Conservation (phyloP, 176 grass and related monocot genomes). For the Musa acuminata region DNA sequence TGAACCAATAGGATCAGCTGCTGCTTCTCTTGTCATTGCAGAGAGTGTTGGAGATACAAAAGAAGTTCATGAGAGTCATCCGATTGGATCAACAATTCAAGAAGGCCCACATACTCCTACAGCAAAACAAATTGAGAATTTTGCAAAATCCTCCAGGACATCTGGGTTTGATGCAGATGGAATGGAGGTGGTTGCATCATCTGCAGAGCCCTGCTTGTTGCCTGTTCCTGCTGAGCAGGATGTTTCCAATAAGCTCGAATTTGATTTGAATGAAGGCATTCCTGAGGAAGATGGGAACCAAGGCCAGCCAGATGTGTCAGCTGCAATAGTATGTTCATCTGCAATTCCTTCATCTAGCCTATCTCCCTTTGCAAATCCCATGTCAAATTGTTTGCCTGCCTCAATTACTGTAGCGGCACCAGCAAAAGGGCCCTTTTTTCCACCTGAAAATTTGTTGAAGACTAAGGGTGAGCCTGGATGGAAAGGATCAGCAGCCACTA, state of each 20-base stretch:
- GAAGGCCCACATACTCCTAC: conserved; percentile 4
- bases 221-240: conserved; percentile 25
- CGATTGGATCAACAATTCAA: conserved; percentile 35
- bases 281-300: conserved; percentile 42
- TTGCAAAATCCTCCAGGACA: conserved; percentile 26
- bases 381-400: conserved; percentile 31
- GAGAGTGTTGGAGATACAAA: conserved; percentile 27
- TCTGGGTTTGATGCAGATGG: conserved; percentile 17
- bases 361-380: conserved; percentile 30
- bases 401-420: conserved; percentile 59
- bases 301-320: conserved; percentile 33
- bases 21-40: conserved; percentile 15
- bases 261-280: conserved; percentile 81
- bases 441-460: conserved; percentile 54
- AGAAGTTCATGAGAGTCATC: conserved; percentile 24
- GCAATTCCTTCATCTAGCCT: conserved; percentile 21
- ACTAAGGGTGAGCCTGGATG: conserved; percentile 54
- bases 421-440: conserved; percentile 65
- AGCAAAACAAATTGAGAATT: conserved; percentile 21
- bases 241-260: conserved; percentile 51
- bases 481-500: conserved; percentile 84
- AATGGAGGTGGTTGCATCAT: conserved; percentile 36
- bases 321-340: conserved; percentile 31
- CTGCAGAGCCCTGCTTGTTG: conserved; percentile 36
- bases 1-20: conserved; percentile 20